phyloP scores from a whole-genome alignment of 2,329 filamentous ascomycete genomes.

The Calonectria fujianensis region DNA sequence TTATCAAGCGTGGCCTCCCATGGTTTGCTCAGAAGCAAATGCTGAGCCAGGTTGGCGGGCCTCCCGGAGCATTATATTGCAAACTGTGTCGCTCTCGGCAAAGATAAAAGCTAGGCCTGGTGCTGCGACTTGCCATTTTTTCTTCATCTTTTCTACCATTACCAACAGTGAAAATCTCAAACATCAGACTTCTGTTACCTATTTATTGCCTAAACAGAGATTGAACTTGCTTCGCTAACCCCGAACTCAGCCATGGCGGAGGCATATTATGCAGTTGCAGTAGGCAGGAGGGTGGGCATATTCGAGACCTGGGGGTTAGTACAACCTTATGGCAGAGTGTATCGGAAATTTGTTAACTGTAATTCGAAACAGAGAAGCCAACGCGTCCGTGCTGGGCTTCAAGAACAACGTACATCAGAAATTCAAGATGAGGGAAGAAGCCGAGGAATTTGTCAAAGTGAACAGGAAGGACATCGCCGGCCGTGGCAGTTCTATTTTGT shows the following conservation, averaged over 20 bases:
- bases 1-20: neutral
- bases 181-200: neutral
- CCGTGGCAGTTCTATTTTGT: neutral
- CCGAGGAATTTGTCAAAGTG: neutral
- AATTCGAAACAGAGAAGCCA: too few species aligned
- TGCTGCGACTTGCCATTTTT: neutral
- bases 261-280: constrained; percentile 36
- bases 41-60: neutral
- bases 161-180: neutral
- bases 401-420: neutral
- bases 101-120: neutral
- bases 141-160: neutral
- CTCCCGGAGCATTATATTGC: neutral
- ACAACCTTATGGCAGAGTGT: neutral
- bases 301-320: constrained; percentile 30
- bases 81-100: neutral
- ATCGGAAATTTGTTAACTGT: neutral
- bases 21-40: neutral
- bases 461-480: neutral
- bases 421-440: neutral
- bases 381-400: neutral
- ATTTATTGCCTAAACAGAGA: neutral
- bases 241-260: neutral
- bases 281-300: constrained; percentile 25
- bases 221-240: too few species aligned